Percentiles rank a stretch among this genome's conserved stretches.
These are phyloP conservation scores for Didymella arachidicola DNA, from an alignment of 2,329 filamentous ascomycete species.

Conservation along the genomic window DNA sequence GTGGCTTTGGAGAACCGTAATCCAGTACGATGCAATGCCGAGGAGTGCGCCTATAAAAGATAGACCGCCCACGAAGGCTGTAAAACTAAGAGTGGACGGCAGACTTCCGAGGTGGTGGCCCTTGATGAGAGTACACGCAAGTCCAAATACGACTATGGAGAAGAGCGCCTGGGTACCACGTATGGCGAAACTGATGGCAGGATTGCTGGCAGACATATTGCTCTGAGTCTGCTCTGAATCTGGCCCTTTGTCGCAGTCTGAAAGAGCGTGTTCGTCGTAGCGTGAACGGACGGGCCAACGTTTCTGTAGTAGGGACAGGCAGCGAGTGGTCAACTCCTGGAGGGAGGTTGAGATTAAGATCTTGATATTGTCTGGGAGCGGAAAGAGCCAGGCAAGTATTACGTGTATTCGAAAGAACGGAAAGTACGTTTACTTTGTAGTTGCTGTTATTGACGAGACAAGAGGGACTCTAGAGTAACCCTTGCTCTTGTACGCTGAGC, in stretches of 20 bases:
- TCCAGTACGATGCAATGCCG: constrained; percentile 27
- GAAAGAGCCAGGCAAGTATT: background rate
- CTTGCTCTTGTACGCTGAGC: background rate
- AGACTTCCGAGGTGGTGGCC: constrained; percentile 24
- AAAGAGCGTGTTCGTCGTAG: background rate
- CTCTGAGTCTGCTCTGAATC: background rate
- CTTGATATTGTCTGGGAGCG: background rate
- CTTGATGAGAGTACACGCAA: constrained; percentile 30
- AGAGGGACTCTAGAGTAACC: background rate
- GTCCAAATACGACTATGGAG: constrained; percentile 31
- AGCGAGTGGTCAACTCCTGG: background rate
- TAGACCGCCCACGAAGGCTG: constrained; percentile 28
- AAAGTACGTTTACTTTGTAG: background rate
- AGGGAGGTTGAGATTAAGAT: background rate
- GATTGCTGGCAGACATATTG: constrained; percentile 5
- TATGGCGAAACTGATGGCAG: constrained; percentile 24
- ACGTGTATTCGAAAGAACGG: background rate
- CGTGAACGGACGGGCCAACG: background rate
- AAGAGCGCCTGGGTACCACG: constrained; percentile 34
- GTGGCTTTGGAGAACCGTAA: constrained; percentile 25
- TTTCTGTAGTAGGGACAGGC: background rate
- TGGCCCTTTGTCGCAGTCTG: background rate
- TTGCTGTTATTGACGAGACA: background rate
- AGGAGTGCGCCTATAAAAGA: constrained; percentile 28
- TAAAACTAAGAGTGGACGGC: constrained; percentile 24